Evolutionary conservation across 768 basidiomycete species (phyloP).

Genomic region (Kwoniella sp.): DNA sequence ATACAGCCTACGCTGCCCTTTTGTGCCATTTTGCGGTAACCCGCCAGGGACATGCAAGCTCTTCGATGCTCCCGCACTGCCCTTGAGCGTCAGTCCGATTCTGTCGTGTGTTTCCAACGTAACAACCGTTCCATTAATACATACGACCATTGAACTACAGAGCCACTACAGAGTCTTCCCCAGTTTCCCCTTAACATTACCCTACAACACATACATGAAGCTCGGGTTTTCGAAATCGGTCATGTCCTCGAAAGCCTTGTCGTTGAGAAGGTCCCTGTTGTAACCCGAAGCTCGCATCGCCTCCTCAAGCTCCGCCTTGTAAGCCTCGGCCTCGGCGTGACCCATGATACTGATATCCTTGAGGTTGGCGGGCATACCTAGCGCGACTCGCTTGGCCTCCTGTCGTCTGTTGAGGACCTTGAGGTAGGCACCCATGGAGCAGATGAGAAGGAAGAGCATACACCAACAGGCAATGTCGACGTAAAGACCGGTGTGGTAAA

Average conservation of each 20-base stretch:
- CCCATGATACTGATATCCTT: conserved; percentile 53
- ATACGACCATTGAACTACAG: too few relatives aligned
- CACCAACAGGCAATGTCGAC: conserved; percentile 52
- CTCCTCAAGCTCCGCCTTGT: conserved; percentile 42
- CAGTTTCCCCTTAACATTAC: neutral
- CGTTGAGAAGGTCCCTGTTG: conserved; percentile 34
- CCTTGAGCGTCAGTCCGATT: too few relatives aligned
- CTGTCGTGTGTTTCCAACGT: too few relatives aligned
- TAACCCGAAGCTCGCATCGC: conserved; percentile 25
- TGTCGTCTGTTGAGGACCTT: conserved; percentile 44
- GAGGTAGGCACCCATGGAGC: conserved; percentile 50
- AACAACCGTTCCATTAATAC: too few relatives aligned
- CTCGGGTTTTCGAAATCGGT: conserved; percentile 45
- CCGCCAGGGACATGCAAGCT: too few relatives aligned
- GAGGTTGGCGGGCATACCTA: conserved; percentile 45
- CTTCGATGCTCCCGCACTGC: too few relatives aligned
- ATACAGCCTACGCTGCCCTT: too few relatives aligned
- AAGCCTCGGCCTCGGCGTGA: conserved; percentile 45
- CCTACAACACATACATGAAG: conserved; percentile 40
- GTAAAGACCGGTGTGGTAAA: conserved; percentile 51
- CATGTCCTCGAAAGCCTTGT: conserved; percentile 47
- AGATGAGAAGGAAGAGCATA: conserved; percentile 36
- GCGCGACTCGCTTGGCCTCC: conserved; percentile 40
- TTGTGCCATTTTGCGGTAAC: too few relatives aligned
- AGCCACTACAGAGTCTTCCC: too few relatives aligned